phyloP scores from a whole-genome alignment of 2,329 filamentous ascomycete genomes.

The Falciphora oryzae region DNA sequence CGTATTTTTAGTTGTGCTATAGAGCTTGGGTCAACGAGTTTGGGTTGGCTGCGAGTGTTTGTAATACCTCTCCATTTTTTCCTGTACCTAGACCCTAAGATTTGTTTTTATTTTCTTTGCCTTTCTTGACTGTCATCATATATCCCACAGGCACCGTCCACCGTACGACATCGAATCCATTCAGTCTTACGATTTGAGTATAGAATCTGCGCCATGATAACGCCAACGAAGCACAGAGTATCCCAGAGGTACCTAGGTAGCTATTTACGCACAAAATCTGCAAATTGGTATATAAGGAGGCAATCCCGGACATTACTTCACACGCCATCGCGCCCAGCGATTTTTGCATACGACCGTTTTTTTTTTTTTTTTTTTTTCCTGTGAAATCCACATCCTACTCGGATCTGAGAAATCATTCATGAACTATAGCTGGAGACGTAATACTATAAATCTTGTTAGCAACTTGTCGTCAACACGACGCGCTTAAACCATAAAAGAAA shows the following conservation, averaged over 20 bases:
- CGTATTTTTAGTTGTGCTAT: not conserved
- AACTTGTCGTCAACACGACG: not conserved
- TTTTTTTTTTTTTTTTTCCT: too few relatives aligned
- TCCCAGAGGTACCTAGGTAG: not conserved
- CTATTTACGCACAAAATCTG: not conserved
- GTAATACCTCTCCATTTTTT: slow-evolving; percentile 2
- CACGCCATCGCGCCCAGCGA: too few relatives aligned
- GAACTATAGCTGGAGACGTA: slow-evolving; percentile 33
- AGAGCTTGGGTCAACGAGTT: not conserved
- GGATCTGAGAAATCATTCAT: slow-evolving; percentile 15
- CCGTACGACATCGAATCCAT: too few relatives aligned
- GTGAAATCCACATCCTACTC: not conserved
- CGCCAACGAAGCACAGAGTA: not conserved
- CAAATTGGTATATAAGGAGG: too few relatives aligned
- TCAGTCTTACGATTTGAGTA: not conserved
- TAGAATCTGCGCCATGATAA: not conserved
- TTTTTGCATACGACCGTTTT: too few relatives aligned
- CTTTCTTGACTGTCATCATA: not conserved
- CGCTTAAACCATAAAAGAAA: too few relatives aligned
- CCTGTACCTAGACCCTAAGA: not conserved
- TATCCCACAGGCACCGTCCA: not conserved
- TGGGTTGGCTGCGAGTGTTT: not conserved
- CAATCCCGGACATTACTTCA: too few relatives aligned
- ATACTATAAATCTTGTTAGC: slow-evolving; percentile 22
- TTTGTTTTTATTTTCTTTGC: not conserved